phyloP scores from a whole-genome alignment of 768 basidiomycete genomes.

The Podaxis sp. region DNA sequence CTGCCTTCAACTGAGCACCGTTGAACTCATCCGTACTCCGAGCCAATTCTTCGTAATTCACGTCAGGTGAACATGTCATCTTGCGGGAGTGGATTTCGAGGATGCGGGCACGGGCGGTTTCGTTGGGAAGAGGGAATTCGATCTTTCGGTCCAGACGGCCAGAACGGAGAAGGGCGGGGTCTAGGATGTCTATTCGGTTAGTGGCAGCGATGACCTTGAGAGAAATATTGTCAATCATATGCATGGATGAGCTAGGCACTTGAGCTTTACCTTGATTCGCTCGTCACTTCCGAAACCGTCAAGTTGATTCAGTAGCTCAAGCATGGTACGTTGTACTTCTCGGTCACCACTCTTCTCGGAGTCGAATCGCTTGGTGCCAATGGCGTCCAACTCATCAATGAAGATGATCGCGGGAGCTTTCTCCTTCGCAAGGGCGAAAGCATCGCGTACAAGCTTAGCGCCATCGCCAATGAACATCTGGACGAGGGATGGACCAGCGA shows the following conservation, averaged over 20 bases:
- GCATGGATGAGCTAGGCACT: neutral
- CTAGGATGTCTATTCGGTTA: constrained; percentile 97
- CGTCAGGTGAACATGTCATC: constrained; percentile 83
- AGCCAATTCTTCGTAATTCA: constrained; percentile 97
- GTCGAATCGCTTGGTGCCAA: constrained; percentile 98
- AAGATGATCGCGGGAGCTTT: constrained; percentile 99
- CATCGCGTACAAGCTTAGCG: constrained; percentile 97
- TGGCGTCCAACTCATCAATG: constrained; percentile 98
- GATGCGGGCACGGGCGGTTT: constrained; percentile 94
- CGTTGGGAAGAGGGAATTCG: constrained; percentile 96
- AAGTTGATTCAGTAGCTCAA: constrained; percentile 95
- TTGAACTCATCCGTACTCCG: constrained; percentile 98
- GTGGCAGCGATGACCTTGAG: constrained; percentile 94
- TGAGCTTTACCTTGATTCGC: constrained; percentile 78
- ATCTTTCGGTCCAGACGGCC: constrained; percentile 98
- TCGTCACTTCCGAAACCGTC: constrained; percentile 98
- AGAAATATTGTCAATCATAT: constrained; percentile 12
- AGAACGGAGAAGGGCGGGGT: constrained; percentile 96
- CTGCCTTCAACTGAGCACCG: constrained; percentile 94
- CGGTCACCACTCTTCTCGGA: constrained; percentile 98
- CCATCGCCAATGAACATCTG: constrained; percentile 99
- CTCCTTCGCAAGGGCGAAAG: constrained; percentile 97
- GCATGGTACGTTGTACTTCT: constrained; percentile 99
- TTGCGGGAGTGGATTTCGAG: constrained; percentile 97
- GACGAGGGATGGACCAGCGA: constrained; percentile 95